Evolutionary conservation across 2,329 filamentous ascomycete genomes (phyloP).

Genomic region (Fusarium nanum): DNA sequence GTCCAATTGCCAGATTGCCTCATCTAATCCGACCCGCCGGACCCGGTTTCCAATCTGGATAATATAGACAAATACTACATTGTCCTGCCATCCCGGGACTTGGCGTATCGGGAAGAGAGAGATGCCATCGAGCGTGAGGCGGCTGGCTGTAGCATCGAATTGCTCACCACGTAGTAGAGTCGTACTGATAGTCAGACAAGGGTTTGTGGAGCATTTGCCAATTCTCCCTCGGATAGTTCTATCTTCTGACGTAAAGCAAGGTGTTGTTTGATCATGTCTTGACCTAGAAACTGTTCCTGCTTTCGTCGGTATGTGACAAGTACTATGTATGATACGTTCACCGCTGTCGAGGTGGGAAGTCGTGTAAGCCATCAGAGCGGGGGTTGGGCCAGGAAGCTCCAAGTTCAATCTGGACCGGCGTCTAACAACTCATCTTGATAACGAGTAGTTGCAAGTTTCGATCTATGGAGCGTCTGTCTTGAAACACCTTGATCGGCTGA

Average conservation of each 20-base stretch:
- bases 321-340: conserved; percentile 27
- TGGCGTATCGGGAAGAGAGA: not conserved
- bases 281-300: not conserved
- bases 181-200: not conserved
- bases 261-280: not conserved
- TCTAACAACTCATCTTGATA: conserved; percentile 21
- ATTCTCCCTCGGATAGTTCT: not conserved
- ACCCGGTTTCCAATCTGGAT: conserved; percentile 7
- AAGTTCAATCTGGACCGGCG: conserved; percentile 15
- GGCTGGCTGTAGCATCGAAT: not conserved
- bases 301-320: not conserved
- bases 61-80: not conserved
- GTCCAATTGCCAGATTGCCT: conserved; percentile 17
- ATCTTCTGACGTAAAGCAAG: conserved; percentile 17
- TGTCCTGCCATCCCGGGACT: not conserved
- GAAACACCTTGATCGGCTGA: conserved; percentile 10
- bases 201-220: not conserved
- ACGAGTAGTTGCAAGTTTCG: conserved; percentile 29
- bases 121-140: not conserved
- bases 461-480: conserved; percentile 30
- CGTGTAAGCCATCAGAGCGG: conserved; percentile 12
- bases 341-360: conserved; percentile 34
- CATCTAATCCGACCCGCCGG: conserved; percentile 19
- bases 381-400: conserved; percentile 5
- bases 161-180: not conserved